A percentile compares a stretch with the other conserved stretches of the same genome.
Evolutionary conservation across 306 rosid species (phyloP).

Genomic region (Macrotyloma uniflorum): DNA sequence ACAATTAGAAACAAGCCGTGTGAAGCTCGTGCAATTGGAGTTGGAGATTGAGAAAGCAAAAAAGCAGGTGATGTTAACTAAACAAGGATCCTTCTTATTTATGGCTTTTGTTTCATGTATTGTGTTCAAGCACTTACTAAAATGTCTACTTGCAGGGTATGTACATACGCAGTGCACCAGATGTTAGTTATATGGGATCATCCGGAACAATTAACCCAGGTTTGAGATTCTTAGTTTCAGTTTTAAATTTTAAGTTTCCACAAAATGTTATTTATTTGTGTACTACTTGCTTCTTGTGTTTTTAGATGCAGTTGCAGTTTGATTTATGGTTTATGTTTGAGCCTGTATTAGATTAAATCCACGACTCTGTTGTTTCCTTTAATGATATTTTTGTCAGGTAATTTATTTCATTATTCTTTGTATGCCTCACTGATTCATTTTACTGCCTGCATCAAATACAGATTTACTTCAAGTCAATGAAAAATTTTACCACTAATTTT

Average conservation of each 20-base stretch:
- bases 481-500: background rate
- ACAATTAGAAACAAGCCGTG: constrained; percentile 80
- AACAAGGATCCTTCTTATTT: background rate
- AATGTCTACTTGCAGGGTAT: constrained; percentile 51
- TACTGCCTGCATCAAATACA: background rate
- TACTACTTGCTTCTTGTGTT: background rate
- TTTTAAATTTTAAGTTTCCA: constrained; percentile 20
- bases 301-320: background rate
- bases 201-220: constrained; percentile 62
- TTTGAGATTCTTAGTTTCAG: constrained; percentile 43
- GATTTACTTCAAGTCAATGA: background rate
- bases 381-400: background rate
- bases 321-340: background rate
- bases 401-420: background rate
- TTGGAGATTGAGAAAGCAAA: constrained; percentile 65
- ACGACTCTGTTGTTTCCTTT: background rate
- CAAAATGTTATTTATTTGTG: background rate
- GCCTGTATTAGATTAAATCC: background rate
- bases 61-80: constrained; percentile 60
- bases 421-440: background rate
- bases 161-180: constrained; percentile 40
- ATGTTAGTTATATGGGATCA: constrained; percentile 52
- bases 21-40: constrained; percentile 78
- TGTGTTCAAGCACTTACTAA: constrained; percentile 6
- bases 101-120: background rate